Evolutionary conservation across 192 early-diverging fungal species (phyloP), one percentile per base, ranked within the genome.

Genomic region (Lunasporangiospora selenospora): DNA sequence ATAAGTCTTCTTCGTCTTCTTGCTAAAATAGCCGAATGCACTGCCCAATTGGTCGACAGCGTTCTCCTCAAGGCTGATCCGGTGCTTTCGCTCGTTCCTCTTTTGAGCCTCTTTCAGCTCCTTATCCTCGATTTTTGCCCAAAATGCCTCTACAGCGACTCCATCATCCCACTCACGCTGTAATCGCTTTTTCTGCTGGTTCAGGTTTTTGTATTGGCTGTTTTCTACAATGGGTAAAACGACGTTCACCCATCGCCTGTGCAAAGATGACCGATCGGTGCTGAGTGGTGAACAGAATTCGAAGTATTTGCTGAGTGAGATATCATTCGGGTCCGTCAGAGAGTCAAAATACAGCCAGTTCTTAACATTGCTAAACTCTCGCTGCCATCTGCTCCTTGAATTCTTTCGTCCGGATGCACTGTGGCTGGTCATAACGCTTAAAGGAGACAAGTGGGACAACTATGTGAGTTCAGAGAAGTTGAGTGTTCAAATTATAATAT

Each of bases 221-320:
- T 59, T 48, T 23, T 59, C 57, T 27, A 59, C 34, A 29, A 59
- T 59, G 31, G 57, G 57, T 37, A 59, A 30, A n/a, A 59, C 38
- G 44, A 18, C 57, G 45, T 47, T 38, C n/a, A 23, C 24, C 45
- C 34, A 48, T 37, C 44, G 57, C 23, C 23, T 37, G 45, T 59
- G 57, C 23, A 59, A 18, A 21, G 45, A 15, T 29, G 31, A 36
- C 23, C 30, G 46, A n/a, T 59, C 34, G 26, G 36, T 31, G 44
- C 44, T 48, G 11, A 34, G 21, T 27, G 57, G 57, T 12, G 32
- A 59, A 26, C 57, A 59, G 45, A 24, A 48, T 59, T 48, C 21
- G 45, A 59, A 48, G 39, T 59, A 59, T 1, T 59, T 33, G 44
- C 34, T 36, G 56, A 47, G 51, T 2, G 57, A 6, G 57, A 59